Conservation (phyloP, 2,329 filamentous ascomycete genomes). For the Cercospora janseana region DNA sequence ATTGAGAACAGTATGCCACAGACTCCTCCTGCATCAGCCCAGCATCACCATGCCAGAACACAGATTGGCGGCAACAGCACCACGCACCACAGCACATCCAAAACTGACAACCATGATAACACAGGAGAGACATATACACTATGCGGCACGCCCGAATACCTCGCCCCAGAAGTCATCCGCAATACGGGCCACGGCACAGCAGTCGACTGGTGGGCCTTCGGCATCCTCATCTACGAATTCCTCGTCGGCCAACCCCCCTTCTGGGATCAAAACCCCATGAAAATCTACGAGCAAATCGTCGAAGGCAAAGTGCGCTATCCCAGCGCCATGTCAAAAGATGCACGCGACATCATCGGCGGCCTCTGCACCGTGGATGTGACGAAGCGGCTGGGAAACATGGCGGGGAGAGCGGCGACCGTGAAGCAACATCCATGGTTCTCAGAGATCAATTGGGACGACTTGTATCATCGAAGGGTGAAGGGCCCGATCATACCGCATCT, state of each 20-base stretch:
- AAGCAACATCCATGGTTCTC: slow-evolving; percentile 75
- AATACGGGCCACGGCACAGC: slow-evolving; percentile 72
- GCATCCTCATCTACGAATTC: slow-evolving; percentile 81
- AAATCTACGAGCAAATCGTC: slow-evolving; percentile 81
- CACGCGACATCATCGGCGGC: slow-evolving; percentile 71
- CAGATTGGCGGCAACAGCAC: too few relatives aligned
- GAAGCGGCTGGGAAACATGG: slow-evolving; percentile 73
- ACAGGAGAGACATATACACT: slow-evolving; percentile 74
- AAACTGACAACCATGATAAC: slow-evolving; percentile 23
- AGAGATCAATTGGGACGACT: slow-evolving; percentile 69
- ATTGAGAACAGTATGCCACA: slow-evolving; percentile 58
- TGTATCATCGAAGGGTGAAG: slow-evolving; percentile 61
- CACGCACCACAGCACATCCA: too few relatives aligned
- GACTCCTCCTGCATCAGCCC: not conserved
- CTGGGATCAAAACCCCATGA: slow-evolving; percentile 82
- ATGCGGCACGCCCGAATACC: slow-evolving; percentile 80
- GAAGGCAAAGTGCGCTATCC: slow-evolving; percentile 76
- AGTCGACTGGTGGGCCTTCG: slow-evolving; percentile 85
- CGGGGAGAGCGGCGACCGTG: slow-evolving; percentile 68
- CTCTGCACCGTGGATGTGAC: slow-evolving; percentile 79
- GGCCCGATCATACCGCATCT: slow-evolving; percentile 77
- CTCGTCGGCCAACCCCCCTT: slow-evolving; percentile 82
- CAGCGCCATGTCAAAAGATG: slow-evolving; percentile 63
- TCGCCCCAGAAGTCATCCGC: slow-evolving; percentile 80
- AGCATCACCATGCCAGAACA: too few relatives aligned